Evolutionary conservation across 2,329 filamentous ascomycete genomes (phyloP).

Genomic region (Calonectria hawksworthii): DNA sequence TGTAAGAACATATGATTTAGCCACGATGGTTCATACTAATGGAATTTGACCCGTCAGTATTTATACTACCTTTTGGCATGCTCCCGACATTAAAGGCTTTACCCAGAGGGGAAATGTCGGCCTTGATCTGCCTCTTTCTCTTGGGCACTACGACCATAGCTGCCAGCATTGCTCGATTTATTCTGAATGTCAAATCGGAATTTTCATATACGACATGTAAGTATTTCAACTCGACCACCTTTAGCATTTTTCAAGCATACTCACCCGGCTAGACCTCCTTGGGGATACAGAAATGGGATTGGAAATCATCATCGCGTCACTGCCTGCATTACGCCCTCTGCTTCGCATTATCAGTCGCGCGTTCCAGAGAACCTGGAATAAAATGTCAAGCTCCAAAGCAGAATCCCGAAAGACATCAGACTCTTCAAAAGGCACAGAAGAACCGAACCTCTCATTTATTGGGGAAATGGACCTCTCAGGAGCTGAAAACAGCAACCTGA

Average conservation of each 20-base stretch:
- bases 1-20: background rate
- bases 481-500: background rate
- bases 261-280: background rate
- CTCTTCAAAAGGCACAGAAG: background rate
- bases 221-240: background rate
- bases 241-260: background rate
- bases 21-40: background rate
- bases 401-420: background rate
- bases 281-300: background rate
- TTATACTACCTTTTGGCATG: background rate
- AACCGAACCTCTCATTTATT: background rate
- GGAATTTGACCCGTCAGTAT: background rate
- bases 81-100: background rate
- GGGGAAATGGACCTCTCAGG: background rate
- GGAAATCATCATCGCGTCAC: background rate
- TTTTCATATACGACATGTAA: conserved; percentile 1
- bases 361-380: background rate
- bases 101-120: background rate
- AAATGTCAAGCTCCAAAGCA: background rate
- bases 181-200: background rate
- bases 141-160: background rate
- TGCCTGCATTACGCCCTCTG: background rate
- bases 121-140: background rate
- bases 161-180: background rate
- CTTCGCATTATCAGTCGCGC: background rate